Percentiles rank a stretch among this genome's conserved stretches.
These are phyloP conservation scores for Hippophae rhamnoides DNA, from an alignment of 306 rosid species.

Conservation along the genomic window DNA sequence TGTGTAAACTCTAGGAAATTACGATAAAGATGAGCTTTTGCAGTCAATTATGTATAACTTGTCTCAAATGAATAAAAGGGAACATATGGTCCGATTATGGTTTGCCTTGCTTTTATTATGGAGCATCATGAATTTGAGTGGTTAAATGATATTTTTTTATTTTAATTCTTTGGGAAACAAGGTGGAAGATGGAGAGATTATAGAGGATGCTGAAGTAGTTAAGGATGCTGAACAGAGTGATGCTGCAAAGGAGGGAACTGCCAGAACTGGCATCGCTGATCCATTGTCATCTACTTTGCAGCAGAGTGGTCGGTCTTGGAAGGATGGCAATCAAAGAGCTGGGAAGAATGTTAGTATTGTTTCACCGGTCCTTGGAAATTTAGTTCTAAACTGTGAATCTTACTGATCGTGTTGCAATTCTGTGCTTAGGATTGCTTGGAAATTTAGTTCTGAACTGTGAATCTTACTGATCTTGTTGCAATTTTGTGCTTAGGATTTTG, in stretches of 20 bases:
- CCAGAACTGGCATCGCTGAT: slow-evolving; percentile 18
- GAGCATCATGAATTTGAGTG: background rate
- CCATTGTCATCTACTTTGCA: slow-evolving; percentile 30
- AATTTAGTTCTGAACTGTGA: background rate
- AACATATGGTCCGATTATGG: no score
- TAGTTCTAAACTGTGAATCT: slow-evolving; percentile 9
- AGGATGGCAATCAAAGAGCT: slow-evolving; percentile 46
- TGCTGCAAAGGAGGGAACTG: slow-evolving; percentile 18
- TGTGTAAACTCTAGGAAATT: no score
- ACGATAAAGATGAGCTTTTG: no score
- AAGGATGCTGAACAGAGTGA: slow-evolving; percentile 34
- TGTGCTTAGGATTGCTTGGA: slow-evolving; percentile 35
- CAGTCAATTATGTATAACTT: no score
- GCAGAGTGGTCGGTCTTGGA: slow-evolving; percentile 47
- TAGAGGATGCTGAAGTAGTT: slow-evolving; percentile 38
- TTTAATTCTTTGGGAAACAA: slow-evolving; percentile 22
- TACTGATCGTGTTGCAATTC: slow-evolving; percentile 3
- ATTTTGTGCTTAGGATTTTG: slow-evolving; percentile 45
- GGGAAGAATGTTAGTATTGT: slow-evolving; percentile 36
- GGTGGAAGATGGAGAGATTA: slow-evolving; percentile 77
- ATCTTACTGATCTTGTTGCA: slow-evolving; percentile 7
- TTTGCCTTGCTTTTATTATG: background rate
- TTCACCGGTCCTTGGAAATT: slow-evolving; percentile 5
- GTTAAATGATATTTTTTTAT: background rate
- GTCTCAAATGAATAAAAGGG: no score